phyloP scores from a whole-genome alignment of 179 eudicot genomes.

The Silene vulgaris region DNA sequence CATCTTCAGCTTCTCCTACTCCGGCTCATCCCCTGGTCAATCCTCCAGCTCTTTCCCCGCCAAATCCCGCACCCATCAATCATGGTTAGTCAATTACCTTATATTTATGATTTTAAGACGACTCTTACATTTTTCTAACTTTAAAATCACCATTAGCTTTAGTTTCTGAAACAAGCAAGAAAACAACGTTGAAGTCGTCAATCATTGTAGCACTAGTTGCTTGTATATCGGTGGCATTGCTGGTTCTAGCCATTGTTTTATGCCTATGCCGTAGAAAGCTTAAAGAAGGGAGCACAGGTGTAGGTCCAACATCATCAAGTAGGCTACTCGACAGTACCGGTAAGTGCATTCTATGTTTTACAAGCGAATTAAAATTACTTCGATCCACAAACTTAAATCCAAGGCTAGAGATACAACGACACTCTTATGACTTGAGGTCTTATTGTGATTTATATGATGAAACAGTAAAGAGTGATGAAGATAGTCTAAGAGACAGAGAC shows the following conservation, averaged over 20 bases:
- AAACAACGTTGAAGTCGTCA: constrained; percentile 2
- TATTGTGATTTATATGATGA: neutral
- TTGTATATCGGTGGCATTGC: neutral
- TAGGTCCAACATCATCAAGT: neutral
- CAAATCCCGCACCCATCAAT: neutral
- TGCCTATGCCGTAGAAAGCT: neutral
- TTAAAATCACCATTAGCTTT: neutral
- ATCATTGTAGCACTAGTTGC: constrained; percentile 16
- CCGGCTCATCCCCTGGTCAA: too few relatives aligned
- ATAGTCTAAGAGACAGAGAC: constrained; percentile 17
- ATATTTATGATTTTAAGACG: neutral
- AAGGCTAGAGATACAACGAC: too few relatives aligned
- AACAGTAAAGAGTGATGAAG: neutral
- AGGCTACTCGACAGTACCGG: neutral
- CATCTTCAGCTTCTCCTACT: neutral
- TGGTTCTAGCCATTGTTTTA: neutral
- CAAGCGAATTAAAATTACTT: too few relatives aligned
- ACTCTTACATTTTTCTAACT: neutral
- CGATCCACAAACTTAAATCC: too few relatives aligned
- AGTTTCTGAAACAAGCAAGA: neutral
- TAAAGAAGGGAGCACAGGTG: neutral
- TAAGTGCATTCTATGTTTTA: neutral
- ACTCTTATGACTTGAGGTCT: too few relatives aligned
- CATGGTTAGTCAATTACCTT: neutral
- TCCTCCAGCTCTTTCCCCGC: too few relatives aligned